Conservation (phyloP, 257 asterid genomes). For the Solanum pinnatisectum region DNA sequence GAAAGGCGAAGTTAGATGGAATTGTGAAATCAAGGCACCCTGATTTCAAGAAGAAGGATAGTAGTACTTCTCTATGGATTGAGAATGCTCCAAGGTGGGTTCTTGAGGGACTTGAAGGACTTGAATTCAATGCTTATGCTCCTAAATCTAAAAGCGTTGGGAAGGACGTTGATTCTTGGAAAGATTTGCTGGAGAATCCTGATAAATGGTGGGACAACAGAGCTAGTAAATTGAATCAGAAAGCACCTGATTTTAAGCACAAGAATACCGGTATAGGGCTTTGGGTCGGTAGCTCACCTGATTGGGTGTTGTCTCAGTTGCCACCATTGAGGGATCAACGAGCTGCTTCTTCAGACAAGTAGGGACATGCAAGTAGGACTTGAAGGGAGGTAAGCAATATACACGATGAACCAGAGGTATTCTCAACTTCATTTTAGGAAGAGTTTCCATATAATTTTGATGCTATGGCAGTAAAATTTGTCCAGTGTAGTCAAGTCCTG, state of each 20-base stretch:
- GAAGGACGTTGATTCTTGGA: constrained; percentile 36
- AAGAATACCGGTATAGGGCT: constrained; percentile 39
- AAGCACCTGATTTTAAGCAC: constrained; percentile 56
- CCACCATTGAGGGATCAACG: constrained; percentile 35
- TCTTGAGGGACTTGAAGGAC: constrained; percentile 30
- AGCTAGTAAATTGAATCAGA: constrained; percentile 25
- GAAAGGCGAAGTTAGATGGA: constrained; percentile 46
- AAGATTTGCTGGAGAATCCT: constrained; percentile 34
- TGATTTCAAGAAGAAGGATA: constrained; percentile 65
- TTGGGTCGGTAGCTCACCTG: constrained; percentile 46
- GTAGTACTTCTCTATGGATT: constrained; percentile 51
- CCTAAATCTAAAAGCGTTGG: neutral
- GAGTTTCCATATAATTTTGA: neutral
- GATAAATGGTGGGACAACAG: constrained; percentile 63
- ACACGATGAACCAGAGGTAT: neutral
- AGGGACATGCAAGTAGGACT: neutral
- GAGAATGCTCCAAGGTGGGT: constrained; percentile 49
- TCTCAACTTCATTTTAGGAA: neutral
- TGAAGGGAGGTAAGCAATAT: neutral
- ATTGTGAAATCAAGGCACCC: constrained; percentile 47
- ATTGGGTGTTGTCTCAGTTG: constrained; percentile 49
- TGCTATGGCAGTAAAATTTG: neutral
- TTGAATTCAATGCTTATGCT: constrained; percentile 41
- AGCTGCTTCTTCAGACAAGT: neutral
- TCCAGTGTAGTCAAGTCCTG: neutral